Base-by-base conservation (phyloP, 2,329 filamentous ascomycete species). In the Ophiostoma novo-ulmi region DNA sequence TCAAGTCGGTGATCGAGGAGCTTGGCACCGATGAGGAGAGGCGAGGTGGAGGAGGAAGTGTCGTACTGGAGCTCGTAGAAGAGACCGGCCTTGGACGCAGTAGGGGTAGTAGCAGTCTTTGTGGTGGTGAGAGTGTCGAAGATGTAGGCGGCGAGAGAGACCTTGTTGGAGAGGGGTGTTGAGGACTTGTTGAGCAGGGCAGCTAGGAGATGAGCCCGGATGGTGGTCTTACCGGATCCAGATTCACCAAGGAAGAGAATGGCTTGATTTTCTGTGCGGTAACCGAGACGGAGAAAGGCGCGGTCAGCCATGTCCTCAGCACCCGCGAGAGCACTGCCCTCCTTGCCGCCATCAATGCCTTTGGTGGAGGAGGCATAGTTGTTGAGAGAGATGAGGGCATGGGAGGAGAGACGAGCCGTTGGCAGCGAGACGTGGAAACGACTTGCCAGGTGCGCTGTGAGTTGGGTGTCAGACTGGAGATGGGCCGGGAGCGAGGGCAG, bases 21-120 rank as follows among this genome's bases (percentile, higher is more conserved):
- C 81, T 99, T 98, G 75, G 93, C 94, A 81, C 95, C 95, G 74
- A 99, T 92, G 38, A 99, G 85, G 2, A 93, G 89, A 0, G 95
- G 95, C 76, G 91, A 93, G 36, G 91, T 89, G 0, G 90, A 91
- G 0, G 93, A 90, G 0, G 92, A 88, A 0, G 92, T 97, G 79
- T 99, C 94, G 78, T 99, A 99, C 80, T 99, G 95, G 61, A 99
- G 85, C 80, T 99, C 95, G 79, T 95, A 95, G 78, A 97, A 97
- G 20, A 99, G 85, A 73, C 95, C 95, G 13, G 95, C 91, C 80
- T 98, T 98, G 68, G 94, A 98, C 38, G 95, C 95, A 1, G 93
- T 97, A 1, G 94, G 94, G 0, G 94, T 98, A 1, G 94, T 98
- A 44, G 94, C 89, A 1, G 94, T 97, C 82, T 99, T 99, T 36